Evolutionary conservation across 805 yeast genomes (phyloP).

Genomic region (Ogataea parapolymorpha): DNA sequence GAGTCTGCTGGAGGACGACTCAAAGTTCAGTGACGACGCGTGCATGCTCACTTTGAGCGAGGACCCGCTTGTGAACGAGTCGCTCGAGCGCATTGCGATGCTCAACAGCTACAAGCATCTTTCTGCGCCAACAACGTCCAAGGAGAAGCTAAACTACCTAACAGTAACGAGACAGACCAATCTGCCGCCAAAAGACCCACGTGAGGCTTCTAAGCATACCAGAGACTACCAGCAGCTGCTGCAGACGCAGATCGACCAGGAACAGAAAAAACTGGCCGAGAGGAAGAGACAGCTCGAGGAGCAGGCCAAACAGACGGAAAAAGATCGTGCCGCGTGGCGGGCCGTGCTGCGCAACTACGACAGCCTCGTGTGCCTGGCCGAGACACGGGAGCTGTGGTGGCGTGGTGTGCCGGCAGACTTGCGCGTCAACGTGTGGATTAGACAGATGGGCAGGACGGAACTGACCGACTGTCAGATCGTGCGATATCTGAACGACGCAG

Average conservation of each 20-base stretch:
- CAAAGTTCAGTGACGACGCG: constrained; percentile 34
- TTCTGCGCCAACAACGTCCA: background rate
- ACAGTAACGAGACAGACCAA: constrained; percentile 59
- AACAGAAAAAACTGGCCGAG: constrained; percentile 32
- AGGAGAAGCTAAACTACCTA: constrained; percentile 26
- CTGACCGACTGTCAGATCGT: constrained; percentile 18
- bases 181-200: constrained; percentile 60
- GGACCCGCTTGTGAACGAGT: constrained; percentile 34
- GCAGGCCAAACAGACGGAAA: constrained; percentile 33
- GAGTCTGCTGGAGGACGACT: constrained; percentile 20
- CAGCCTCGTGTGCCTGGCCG: constrained; percentile 33
- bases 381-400: constrained; percentile 58
- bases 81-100: constrained; percentile 34
- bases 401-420: constrained; percentile 46
- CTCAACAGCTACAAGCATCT: constrained; percentile 23
- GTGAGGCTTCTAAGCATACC: constrained; percentile 53
- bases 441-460: constrained; percentile 37
- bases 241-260: constrained; percentile 39
- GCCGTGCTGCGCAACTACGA: constrained; percentile 38
- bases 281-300: constrained; percentile 33
- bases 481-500: constrained; percentile 18
- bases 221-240: constrained; percentile 47
- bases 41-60: constrained; percentile 34
- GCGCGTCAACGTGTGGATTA: constrained; percentile 51
- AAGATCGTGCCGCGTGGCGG: constrained; percentile 42